Percentiles rank a stretch among this genome's conserved stretches.
These are phyloP conservation scores for Fusarium pilosicola DNA, from an alignment of 2,329 filamentous ascomycete genomes.

Conservation along the genomic window DNA sequence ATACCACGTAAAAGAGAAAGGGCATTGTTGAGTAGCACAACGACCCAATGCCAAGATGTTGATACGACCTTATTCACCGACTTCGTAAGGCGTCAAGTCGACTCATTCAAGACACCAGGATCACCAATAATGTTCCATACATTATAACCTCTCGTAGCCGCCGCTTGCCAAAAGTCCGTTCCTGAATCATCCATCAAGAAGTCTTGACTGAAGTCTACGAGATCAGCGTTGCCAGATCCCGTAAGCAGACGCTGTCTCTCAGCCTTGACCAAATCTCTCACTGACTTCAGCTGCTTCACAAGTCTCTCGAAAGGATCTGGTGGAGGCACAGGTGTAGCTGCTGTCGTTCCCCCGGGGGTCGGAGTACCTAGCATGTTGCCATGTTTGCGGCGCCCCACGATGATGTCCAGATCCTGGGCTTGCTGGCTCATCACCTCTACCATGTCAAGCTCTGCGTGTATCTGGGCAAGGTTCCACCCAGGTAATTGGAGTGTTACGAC, in stretches of 20 bases:
- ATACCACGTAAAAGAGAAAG: not conserved
- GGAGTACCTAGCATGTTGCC: constrained; percentile 35
- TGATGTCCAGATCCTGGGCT: constrained; percentile 44
- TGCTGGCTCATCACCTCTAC: constrained; percentile 43
- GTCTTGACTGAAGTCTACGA: constrained; percentile 36
- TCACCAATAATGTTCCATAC: constrained; percentile 46
- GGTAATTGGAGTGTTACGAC: constrained; percentile 57
- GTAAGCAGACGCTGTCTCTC: constrained; percentile 44
- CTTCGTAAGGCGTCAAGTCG: constrained; percentile 1
- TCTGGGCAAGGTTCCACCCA: constrained; percentile 56
- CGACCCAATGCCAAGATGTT: not conserved
- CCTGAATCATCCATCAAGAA: constrained; percentile 38
- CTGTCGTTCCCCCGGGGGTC: constrained; percentile 8
- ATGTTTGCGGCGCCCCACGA: constrained; percentile 46
- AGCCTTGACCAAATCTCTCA: constrained; percentile 46
- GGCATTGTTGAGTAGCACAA: not conserved
- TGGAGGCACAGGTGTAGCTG: constrained; percentile 10
- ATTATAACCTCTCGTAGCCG: constrained; percentile 34
- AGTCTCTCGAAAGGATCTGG: constrained; percentile 50
- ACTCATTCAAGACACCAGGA: constrained; percentile 36
- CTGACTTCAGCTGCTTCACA: constrained; percentile 45
- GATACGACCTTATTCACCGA: not conserved
- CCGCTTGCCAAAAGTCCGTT: constrained; percentile 42
- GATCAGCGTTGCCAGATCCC: constrained; percentile 32
- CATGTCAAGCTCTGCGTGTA: constrained; percentile 50